Evolutionary conservation across 2,329 filamentous ascomycete species (phyloP), one percentile per base, ranked within the genome.

Genomic region (Fusarium lyarnte): DNA sequence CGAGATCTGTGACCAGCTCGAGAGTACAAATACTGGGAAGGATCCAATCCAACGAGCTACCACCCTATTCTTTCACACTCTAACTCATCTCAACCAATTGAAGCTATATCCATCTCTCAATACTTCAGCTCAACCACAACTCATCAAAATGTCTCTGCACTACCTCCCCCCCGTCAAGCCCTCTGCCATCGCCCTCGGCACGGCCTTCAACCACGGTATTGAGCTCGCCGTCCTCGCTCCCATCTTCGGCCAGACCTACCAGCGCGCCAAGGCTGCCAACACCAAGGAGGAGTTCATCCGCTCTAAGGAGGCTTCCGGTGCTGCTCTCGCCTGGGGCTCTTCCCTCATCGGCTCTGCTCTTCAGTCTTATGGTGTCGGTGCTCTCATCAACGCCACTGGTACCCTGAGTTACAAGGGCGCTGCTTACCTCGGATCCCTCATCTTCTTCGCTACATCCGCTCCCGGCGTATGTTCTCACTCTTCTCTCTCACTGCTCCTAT

Each of bases 321-420:
- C 95, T 74, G 95, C 93, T 73, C 89, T 94, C 68, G 93, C 94
- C 75, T 97, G 93, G 92, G 94, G 95, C 81, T 95, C 93, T 74
- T 96, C 94, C 43, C 89, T 98, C 71, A 87, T 94, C 81, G 96
- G 96, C 81, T 96, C 94, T 64, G 94, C 92, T 67, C 85, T 98
- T 69, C 94, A 97, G 87, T 90, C 92, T 71, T 97, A 97, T 80
- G 94, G 94, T 81, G 92, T 97, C 72, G 94, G 92, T 77, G 94
- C 94, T 70, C 87, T 97, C 76, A 93, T 95, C 88, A 98, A 98
- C 84, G 94, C 95, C 75, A 98, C 95, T 45, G 95, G 94, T 75
- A 98, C 95, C 60, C 88, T 98, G 73, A 94, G 90, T 85, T 98
- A 98, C 88, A 98, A 97, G 90, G 96, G 96, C 77, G 94, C 96